phyloP scores from a whole-genome alignment of 192 early-diverging fungal species.

The Diversispora eburnea region DNA sequence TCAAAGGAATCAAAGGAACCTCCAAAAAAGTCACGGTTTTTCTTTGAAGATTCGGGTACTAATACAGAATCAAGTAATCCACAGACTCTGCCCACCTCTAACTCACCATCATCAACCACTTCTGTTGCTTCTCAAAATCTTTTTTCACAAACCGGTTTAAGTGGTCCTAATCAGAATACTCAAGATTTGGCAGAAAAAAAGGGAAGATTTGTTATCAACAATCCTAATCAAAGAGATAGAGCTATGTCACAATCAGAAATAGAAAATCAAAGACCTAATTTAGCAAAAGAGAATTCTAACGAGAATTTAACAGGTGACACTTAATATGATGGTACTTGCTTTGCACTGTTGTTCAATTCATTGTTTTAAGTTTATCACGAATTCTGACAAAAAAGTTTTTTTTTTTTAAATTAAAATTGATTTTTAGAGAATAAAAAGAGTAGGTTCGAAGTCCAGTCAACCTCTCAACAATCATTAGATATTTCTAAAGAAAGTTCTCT shows the following conservation, averaged over 20 bases:
- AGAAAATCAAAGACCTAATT: conserved; percentile 22
- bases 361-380: not conserved
- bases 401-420: not conserved
- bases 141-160: not conserved
- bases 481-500: not conserved
- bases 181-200: conserved; percentile 54
- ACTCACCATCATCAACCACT: conserved; percentile 26
- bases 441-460: not conserved
- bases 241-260: conserved; percentile 18
- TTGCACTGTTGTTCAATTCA: conserved; percentile 12
- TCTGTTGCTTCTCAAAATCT: conserved; percentile 17
- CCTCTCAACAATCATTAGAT: not conserved
- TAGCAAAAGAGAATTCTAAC: conserved; percentile 23
- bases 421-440: not conserved
- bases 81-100: conserved; percentile 14
- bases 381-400: not conserved
- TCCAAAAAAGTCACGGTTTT: conserved; percentile 47
- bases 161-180: conserved; percentile 6
- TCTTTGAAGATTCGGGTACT: conserved; percentile 33
- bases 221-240: conserved; percentile 20
- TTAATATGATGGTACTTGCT: conserved; percentile 29
- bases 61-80: not conserved
- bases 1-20: conserved; percentile 9
- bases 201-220: conserved; percentile 71
- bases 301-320: conserved; percentile 22